Evolutionary conservation across 2,329 filamentous ascomycete species (phyloP).

Genomic region (Diaporthe sp.): DNA sequence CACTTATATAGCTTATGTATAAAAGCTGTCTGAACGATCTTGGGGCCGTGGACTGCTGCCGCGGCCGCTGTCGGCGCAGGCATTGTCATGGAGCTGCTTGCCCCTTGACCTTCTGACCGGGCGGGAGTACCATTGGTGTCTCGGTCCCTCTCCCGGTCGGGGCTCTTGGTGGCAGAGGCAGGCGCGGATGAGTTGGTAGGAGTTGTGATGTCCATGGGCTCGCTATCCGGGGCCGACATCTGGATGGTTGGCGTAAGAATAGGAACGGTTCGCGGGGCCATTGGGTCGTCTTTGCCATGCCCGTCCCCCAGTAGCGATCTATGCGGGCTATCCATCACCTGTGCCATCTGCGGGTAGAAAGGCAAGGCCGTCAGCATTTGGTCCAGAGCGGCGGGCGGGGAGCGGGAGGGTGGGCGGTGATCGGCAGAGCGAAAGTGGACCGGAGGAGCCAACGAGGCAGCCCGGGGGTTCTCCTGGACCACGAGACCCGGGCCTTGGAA

Average conservation of each 20-base stretch:
- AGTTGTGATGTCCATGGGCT: conserved; percentile 74
- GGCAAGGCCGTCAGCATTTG: conserved; percentile 44
- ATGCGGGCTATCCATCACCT: conserved; percentile 65
- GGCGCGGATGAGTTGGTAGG: conserved; percentile 62
- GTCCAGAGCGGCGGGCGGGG: conserved; percentile 12
- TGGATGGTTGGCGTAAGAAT: conserved; percentile 70
- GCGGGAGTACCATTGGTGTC: conserved; percentile 53
- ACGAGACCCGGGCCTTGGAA: background rate
- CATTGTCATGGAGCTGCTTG: conserved; percentile 58
- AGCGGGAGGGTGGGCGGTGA: conserved; percentile 3
- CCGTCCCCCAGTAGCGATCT: conserved; percentile 57
- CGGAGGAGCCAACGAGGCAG: conserved; percentile 13
- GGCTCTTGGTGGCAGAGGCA: conserved; percentile 59
- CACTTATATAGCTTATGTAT: conserved; percentile 99
- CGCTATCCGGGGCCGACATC: conserved; percentile 70
- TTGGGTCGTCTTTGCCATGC: conserved; percentile 57
- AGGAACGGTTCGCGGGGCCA: conserved; percentile 68
- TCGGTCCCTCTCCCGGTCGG: conserved; percentile 55
- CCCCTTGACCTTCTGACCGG: conserved; percentile 54
- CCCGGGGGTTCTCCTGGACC: background rate
- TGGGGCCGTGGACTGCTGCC: conserved; percentile 89
- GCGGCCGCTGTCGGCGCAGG: conserved; percentile 71
- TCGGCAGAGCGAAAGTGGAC: conserved; percentile 37
- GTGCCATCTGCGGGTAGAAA: conserved; percentile 64
- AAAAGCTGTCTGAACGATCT: conserved; percentile 98